Evolutionary conservation across 2,329 filamentous ascomycete genomes (phyloP).

Genomic region (Verticillium nonalfalfae): DNA sequence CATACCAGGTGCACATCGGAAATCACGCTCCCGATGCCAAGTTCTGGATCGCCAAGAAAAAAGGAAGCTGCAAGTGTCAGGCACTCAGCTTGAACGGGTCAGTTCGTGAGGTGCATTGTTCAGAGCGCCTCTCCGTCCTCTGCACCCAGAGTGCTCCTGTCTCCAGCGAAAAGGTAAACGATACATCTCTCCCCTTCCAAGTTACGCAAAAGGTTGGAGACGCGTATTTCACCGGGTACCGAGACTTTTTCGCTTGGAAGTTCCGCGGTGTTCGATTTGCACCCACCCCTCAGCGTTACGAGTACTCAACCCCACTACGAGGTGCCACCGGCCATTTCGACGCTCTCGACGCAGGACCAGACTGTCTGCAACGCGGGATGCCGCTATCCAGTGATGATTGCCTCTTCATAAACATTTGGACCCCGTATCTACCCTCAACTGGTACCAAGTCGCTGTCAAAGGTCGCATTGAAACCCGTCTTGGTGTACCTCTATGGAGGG

Average conservation of each 20-base stretch:
- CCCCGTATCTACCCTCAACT: constrained; percentile 17
- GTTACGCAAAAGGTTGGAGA: background rate
- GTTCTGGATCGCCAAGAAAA: background rate
- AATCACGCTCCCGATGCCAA: background rate
- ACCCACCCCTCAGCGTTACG: background rate
- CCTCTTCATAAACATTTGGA: constrained; percentile 41
- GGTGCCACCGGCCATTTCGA: background rate
- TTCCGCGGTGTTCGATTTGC: background rate
- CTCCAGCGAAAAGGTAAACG: background rate
- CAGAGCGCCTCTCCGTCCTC: background rate
- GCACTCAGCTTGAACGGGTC: background rate
- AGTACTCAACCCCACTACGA: background rate
- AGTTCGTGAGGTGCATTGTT: background rate
- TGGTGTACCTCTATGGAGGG: constrained; percentile 38
- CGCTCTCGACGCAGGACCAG: background rate
- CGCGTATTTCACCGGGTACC: background rate
- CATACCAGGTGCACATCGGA: background rate
- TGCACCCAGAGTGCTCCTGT: background rate
- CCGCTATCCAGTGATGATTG: constrained; percentile 33
- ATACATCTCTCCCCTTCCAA: background rate
- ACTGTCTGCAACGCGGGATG: background rate
- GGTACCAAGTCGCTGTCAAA: background rate
- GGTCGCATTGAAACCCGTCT: background rate
- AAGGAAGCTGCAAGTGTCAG: background rate
- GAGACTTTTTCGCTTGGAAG: constrained; percentile 1